A percentile compares a stretch with the other conserved stretches of the same genome.
These are phyloP conservation scores for Debaryomyces coudertii DNA, from an alignment of 1,139 yeast genomes.

Conservation along the genomic window DNA sequence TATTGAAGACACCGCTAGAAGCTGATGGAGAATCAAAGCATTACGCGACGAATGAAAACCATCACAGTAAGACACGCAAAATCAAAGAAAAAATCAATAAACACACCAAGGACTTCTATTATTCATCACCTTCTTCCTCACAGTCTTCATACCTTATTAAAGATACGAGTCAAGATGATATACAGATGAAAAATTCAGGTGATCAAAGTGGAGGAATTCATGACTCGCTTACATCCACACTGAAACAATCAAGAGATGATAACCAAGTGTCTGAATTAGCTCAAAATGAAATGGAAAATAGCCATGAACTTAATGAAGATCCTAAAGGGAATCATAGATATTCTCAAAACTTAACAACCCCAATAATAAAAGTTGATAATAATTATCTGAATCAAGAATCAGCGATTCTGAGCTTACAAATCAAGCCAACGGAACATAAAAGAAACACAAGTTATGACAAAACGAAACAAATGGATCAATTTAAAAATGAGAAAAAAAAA, in stretches of 20 bases:
- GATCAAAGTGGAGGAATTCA: neutral
- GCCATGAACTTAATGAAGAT: neutral
- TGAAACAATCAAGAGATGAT: neutral
- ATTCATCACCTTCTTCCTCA: constrained; percentile 8
- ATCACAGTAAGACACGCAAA: neutral
- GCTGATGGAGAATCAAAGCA: neutral
- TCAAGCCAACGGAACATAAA: neutral
- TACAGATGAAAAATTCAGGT: neutral
- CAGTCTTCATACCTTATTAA: neutral
- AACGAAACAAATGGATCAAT: neutral
- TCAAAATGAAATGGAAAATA: neutral
- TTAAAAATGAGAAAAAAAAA: neutral
- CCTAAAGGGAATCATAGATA: neutral
- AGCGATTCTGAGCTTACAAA: neutral
- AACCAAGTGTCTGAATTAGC: neutral
- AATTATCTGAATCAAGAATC: neutral
- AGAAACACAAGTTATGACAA: neutral
- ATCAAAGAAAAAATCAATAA: constrained; percentile 6
- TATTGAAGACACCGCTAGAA: neutral
- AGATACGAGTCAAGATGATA: neutral
- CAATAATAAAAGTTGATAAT: constrained; percentile 1
- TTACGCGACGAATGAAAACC: neutral
- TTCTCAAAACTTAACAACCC: neutral
- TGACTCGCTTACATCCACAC: neutral
- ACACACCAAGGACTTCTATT: constrained; percentile 3